phyloP scores from a whole-genome alignment of 1,284 basidiomycete genomes.

The Kalmanozyma brasiliensis region DNA sequence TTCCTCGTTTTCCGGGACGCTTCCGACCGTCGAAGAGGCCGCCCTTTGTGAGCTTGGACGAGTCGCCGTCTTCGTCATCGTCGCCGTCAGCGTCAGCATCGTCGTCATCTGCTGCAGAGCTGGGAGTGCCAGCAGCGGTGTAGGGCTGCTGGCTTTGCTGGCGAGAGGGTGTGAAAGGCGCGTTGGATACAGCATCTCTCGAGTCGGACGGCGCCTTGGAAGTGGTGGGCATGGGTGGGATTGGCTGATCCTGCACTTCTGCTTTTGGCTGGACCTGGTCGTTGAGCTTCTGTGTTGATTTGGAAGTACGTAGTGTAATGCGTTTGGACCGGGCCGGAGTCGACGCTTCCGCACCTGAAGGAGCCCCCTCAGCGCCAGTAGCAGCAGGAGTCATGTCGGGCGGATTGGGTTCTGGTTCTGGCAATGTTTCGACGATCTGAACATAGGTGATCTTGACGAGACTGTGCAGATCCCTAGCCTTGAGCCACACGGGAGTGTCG shows the following conservation, averaged over 20 bases:
- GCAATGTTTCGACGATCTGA: slow-evolving; percentile 45
- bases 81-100: slow-evolving; percentile 29
- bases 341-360: slow-evolving; percentile 7
- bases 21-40: slow-evolving; percentile 49
- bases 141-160: slow-evolving; percentile 29
- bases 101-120: slow-evolving; percentile 33
- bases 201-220: not conserved
- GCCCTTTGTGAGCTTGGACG: slow-evolving; percentile 44
- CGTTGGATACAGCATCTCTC: not conserved
- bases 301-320: slow-evolving; percentile 34
- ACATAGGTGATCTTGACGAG: slow-evolving; percentile 59
- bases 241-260: slow-evolving; percentile 12
- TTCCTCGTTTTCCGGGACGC: slow-evolving; percentile 56
- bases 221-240: slow-evolving; percentile 11
- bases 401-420: slow-evolving; percentile 24
- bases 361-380: not conserved
- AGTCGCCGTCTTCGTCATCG: slow-evolving; percentile 21
- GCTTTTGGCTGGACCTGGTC: slow-evolving; percentile 16
- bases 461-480: slow-evolving; percentile 76
- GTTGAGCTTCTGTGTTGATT: slow-evolving; percentile 37
- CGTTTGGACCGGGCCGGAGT: slow-evolving; percentile 31
- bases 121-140: slow-evolving; percentile 31
- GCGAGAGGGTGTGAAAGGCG: slow-evolving; percentile 21
- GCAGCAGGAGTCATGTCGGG: slow-evolving; percentile 1
- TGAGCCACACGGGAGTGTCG: slow-evolving; percentile 83